A percentile compares a stretch with the other conserved stretches of the same genome.
These are phyloP conservation scores for Gossypium thurberi DNA, from an alignment of 345 rosid species.

Conservation along the genomic window DNA sequence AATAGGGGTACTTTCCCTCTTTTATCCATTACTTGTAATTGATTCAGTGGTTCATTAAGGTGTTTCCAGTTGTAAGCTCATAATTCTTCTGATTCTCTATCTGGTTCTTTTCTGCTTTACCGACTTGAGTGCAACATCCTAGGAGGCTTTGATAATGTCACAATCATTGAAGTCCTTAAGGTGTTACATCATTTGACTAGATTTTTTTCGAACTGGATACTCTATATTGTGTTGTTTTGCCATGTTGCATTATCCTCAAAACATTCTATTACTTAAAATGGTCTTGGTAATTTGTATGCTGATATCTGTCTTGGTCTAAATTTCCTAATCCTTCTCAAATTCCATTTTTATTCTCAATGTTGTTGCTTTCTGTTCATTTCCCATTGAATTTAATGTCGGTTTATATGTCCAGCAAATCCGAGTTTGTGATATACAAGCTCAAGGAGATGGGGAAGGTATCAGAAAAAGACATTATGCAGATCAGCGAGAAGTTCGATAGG, in stretches of 20 bases:
- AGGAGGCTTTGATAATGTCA: neutral
- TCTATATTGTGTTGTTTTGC: neutral
- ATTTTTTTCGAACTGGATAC: neutral
- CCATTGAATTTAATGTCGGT: neutral
- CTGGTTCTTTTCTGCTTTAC: neutral
- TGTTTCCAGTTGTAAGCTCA: neutral
- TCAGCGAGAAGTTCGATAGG: slow-evolving; percentile 53
- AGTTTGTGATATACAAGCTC: slow-evolving; percentile 73
- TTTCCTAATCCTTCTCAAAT: neutral
- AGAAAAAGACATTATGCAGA: slow-evolving; percentile 53
- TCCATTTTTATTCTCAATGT: neutral
- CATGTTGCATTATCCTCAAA: neutral
- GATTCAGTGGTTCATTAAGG: neutral
- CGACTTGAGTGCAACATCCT: neutral
- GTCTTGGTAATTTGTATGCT: neutral
- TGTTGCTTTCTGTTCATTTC: neutral
- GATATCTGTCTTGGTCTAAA: neutral
- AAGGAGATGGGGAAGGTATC: slow-evolving; percentile 68
- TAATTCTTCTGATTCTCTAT: neutral
- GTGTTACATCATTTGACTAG: neutral
- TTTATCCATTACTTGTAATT: neutral
- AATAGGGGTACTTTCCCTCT: neutral
- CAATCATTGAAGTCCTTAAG: neutral
- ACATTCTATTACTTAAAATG: neutral
- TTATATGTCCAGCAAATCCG: slow-evolving; percentile 46